Evolutionary conservation across 495 filamentous ascomycete genomes (phyloP), one percentile per base, ranked within the genome.

Genomic region (Xylaria nigripes): DNA sequence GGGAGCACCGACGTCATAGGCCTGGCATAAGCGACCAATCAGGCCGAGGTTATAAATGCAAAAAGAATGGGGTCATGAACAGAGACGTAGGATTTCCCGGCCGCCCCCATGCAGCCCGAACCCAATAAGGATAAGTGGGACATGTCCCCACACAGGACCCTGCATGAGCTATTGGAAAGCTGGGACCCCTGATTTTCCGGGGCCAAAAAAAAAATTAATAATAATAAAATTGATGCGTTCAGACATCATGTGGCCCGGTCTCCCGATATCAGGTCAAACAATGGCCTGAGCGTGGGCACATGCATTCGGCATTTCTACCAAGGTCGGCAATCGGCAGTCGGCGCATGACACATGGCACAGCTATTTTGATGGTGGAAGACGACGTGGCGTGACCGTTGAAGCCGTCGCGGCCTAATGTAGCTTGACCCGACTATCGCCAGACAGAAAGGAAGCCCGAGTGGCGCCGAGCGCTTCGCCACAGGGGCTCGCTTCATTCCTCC

Each of bases 101-200:
- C 15, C 5, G 3, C 4, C 4, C 12, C 48, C 22, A 6, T 40
- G 34, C 48, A 18, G n/a, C 36, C 8, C 48, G 40, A 6, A 22
- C 50, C 41, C 51, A n/a, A 54, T 40, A 18, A n/a, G 15, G 36
- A 40, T 18, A 18, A 45, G 47, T 15, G 48, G 53, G 44, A 40
- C 25, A 36, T 46, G 38, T n/a, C 53, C 58, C 54, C 56, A 56
- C 56, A 56, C 61, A 66, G 59, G 63, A 56, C 63, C 63, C 63
- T 66, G 63, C 63, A 66, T 62, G 53, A 49, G 46, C 53, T 56
- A 66, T 61, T 60, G 63, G n/a, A n/a, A 61, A 48, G 56, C 52
- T 64, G 63, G n/a, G 63, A 66, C 63, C 63, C n/a, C 63, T 63
- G 60, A 60, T 60, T 56, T 56, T 54, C 56, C 19, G 36, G 30